Evolutionary conservation across 139 green algal species (phyloP).

Genomic region (Chlorella vulgaris): DNA sequence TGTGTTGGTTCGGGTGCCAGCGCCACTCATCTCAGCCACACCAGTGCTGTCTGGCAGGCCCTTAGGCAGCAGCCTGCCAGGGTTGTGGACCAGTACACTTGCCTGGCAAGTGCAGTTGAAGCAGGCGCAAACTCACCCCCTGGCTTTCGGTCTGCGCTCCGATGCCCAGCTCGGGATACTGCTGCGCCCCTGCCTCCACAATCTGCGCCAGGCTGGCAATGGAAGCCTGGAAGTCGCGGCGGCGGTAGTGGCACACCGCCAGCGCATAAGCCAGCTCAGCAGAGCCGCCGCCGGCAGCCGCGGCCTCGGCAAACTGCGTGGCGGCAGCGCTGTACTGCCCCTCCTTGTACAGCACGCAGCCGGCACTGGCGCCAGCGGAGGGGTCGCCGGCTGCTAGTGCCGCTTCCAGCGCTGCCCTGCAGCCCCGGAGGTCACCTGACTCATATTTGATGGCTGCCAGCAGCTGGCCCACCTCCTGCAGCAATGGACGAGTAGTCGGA

Average conservation of each 20-base stretch:
- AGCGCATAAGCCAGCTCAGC: conserved; percentile 84
- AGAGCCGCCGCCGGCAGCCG: conserved; percentile 41
- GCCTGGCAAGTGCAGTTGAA: background rate
- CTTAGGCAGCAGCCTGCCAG: no score
- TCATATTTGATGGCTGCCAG: conserved; percentile 72
- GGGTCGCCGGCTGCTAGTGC: conserved; percentile 51
- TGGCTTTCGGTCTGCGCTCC: conserved; percentile 76
- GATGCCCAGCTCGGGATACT: conserved; percentile 87
- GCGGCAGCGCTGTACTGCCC: conserved; percentile 62
- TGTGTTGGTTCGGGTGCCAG: background rate
- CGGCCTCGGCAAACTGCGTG: conserved; percentile 66
- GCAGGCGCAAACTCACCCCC: conserved; percentile 38
- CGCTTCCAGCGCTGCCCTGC: conserved; percentile 71
- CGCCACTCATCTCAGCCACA: no score
- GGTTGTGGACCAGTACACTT: no score
- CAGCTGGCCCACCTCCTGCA: conserved; percentile 23
- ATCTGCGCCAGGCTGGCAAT: conserved; percentile 69
- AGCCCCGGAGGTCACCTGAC: conserved; percentile 73
- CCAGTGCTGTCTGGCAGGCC: no score
- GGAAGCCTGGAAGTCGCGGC: conserved; percentile 73
- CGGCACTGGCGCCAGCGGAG: conserved; percentile 65
- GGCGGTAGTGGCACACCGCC: conserved; percentile 84
- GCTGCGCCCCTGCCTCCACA: conserved; percentile 79
- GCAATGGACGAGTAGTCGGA: no score
- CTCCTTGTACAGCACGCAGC: conserved; percentile 84